phyloP scores from a whole-genome alignment of 805 yeast genomes.

The Lachancea nothofagi region DNA sequence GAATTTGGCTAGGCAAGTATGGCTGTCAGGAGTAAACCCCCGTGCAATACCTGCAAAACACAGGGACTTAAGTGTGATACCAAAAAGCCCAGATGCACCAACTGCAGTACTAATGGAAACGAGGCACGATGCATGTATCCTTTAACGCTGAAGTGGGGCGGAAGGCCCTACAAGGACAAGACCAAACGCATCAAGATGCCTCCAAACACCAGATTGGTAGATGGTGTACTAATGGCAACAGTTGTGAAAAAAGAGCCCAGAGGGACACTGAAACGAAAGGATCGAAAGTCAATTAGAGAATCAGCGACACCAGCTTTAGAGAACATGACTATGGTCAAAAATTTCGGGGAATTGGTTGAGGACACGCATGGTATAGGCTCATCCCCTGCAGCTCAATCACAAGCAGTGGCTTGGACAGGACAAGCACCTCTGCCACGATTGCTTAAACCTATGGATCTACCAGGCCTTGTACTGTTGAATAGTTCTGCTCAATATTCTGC shows the following conservation, averaged over 20 bases:
- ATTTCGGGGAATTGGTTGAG: too few species aligned
- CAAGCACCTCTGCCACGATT: background rate
- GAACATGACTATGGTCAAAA: too few species aligned
- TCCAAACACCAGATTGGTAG: conserved; percentile 9
- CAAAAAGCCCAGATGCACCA: conserved; percentile 52
- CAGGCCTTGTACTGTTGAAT: background rate
- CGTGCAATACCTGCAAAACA: conserved; percentile 57
- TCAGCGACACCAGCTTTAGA: too few species aligned
- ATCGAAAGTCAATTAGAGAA: too few species aligned
- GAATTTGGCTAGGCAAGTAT: too few species aligned
- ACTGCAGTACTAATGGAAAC: conserved; percentile 40
- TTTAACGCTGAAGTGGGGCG: conserved; percentile 13
- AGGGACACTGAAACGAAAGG: too few species aligned
- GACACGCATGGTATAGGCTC: too few species aligned
- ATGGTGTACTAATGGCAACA: conserved; percentile 12
- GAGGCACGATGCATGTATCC: conserved; percentile 4
- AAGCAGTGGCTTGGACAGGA: conserved; percentile 41
- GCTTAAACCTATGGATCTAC: conserved; percentile 1
- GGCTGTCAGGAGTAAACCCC: too few species aligned
- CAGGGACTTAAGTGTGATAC: conserved; percentile 68
- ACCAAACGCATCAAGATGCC: conserved; percentile 13
- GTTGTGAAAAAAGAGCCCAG: background rate
- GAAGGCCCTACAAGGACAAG: conserved; percentile 17
- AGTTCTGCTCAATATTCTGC: conserved; percentile 1
- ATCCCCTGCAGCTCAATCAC: too few species aligned